Evolutionary conservation across 192 early-diverging fungal species (phyloP), one percentile per base, ranked within the genome.

Genomic region (Endogone sp.): DNA sequence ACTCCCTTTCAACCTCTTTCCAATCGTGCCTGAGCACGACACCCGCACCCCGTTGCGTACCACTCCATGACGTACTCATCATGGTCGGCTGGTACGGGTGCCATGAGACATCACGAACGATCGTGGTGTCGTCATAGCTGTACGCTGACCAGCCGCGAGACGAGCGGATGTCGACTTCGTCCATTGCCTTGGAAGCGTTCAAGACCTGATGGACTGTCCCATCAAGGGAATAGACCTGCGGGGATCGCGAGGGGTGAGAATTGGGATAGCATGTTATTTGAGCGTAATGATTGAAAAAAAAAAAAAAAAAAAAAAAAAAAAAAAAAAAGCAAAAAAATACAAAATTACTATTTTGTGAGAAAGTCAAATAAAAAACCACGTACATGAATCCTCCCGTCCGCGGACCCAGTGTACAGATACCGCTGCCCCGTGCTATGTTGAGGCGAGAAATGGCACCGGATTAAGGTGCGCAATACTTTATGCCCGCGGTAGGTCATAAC

Each of bases 381-480:
- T 56, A 70, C 77, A 58, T 77, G 82, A 49, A 86, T 80, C 9
- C 66, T 74, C 4, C 90, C 90, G 60, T 92, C 87, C 16, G 83
- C 76, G 58, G 74, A 81, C 13, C 90, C 90, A 11, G 85, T 84
- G 70, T 89, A 90, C 13, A 88, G 69, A 67, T 86, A 92, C 57
- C 73, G 76, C 63, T 90, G 84, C 2, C 86, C 86, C 9, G 85
- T 91, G 27, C 73, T 68, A 60, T 66, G 65, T 3, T 26, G 62
- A 0, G 90, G 90, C 10, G 87, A 87, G 61, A 88, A 92, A 67
- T 89, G 84, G 66, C 90, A 90, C 55, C 90, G 81, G 56, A 92
- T 92, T 28, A 92, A 64, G 0, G 90, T 92, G 56, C 80, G 68
- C 3, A 92, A 65, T 2, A 92, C 84, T 49, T 66, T 74, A 69